Conservation (phyloP, 352 stramenopile genomes). For the Pythium phragmiticola region DNA sequence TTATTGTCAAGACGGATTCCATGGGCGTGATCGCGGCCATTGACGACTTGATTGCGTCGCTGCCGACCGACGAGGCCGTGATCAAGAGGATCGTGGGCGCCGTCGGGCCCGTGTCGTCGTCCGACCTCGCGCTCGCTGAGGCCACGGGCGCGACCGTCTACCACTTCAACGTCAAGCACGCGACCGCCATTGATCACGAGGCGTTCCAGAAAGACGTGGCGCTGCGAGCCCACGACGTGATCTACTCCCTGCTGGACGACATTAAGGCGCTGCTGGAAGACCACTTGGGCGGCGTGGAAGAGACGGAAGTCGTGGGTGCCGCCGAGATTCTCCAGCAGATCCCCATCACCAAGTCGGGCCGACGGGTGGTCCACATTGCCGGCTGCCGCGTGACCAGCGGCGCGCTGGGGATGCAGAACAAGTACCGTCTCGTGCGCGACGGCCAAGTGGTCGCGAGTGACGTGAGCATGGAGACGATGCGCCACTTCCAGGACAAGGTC, state of each 20-base stretch:
- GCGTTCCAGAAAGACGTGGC: slow-evolving; percentile 75
- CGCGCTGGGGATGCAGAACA: slow-evolving; percentile 85
- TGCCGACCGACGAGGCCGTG: slow-evolving; percentile 64
- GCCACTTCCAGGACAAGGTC: slow-evolving; percentile 92
- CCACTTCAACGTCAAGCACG: slow-evolving; percentile 87
- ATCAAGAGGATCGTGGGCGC: slow-evolving; percentile 86
- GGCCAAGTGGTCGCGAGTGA: slow-evolving; percentile 90
- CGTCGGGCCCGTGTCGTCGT: slow-evolving; percentile 78
- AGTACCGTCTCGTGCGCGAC: slow-evolving; percentile 87
- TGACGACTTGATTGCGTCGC: slow-evolving; percentile 73
- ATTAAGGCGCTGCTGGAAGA: slow-evolving; percentile 78
- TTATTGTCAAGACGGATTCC: slow-evolving; percentile 98
- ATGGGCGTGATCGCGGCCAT: slow-evolving; percentile 95
- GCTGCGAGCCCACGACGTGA: slow-evolving; percentile 76
- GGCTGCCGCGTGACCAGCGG: slow-evolving; percentile 95
- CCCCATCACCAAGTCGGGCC: slow-evolving; percentile 75
- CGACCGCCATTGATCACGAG: slow-evolving; percentile 70
- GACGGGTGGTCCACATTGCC: slow-evolving; percentile 92
- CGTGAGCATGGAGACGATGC: slow-evolving; percentile 82
- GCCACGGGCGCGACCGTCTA: slow-evolving; percentile 83
- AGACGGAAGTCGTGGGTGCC: slow-evolving; percentile 64
- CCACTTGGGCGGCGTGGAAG: slow-evolving; percentile 59
- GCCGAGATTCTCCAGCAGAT: slow-evolving; percentile 86
- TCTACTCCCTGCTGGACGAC: slow-evolving; percentile 89
- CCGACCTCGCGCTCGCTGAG: slow-evolving; percentile 82